These are phyloP conservation scores for Nepenthes gracilis DNA, from an alignment of 148 eudicot genomes.

Conservation along the genomic window DNA sequence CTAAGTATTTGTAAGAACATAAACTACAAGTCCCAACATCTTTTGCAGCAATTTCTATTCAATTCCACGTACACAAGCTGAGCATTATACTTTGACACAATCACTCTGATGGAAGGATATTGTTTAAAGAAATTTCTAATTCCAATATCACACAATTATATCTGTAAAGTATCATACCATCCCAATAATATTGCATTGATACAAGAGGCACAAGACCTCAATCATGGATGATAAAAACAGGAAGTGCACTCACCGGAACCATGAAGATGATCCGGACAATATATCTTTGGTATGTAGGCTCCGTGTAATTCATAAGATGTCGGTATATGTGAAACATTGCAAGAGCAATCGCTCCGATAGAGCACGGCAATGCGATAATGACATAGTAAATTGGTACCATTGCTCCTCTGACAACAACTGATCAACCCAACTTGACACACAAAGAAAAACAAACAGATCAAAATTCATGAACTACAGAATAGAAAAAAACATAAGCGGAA, in stretches of 20 bases:
- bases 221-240: not conserved
- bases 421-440: not conserved
- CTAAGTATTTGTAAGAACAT: too few species aligned
- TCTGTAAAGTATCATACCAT: too few species aligned
- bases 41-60: too few species aligned
- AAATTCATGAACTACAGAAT: not conserved
- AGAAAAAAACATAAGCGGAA: too few species aligned
- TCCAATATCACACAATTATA: too few species aligned
- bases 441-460: not conserved
- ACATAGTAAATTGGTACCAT: constrained; percentile 75
- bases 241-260: constrained; percentile 78
- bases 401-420: not conserved
- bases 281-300: constrained; percentile 93
- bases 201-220: too few species aligned
- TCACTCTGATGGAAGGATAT: too few species aligned
- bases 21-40: too few species aligned
- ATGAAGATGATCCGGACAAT: constrained; percentile 93
- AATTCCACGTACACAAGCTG: too few species aligned
- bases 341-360: constrained; percentile 67
- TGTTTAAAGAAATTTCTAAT: too few species aligned
- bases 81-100: too few species aligned
- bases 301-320: constrained; percentile 84
- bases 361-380: constrained; percentile 76
- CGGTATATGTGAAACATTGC: constrained; percentile 74
- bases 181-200: too few species aligned